phyloP scores from a whole-genome alignment of 2,329 filamentous ascomycete species.

The Ceratocystis destructans region DNA sequence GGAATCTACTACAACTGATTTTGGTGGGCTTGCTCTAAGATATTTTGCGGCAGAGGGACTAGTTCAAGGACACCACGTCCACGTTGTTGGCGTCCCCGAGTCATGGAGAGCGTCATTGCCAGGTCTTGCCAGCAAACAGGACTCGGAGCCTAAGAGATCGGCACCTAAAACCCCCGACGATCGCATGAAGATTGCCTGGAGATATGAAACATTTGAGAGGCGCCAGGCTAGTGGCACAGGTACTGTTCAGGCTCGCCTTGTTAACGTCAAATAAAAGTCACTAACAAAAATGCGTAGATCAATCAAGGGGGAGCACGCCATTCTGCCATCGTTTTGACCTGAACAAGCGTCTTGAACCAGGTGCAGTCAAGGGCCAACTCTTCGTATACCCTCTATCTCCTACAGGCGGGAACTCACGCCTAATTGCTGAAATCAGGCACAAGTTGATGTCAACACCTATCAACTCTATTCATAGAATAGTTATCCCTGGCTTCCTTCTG shows the following conservation, averaged over 20 bases:
- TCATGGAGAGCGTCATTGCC: conserved; percentile 75
- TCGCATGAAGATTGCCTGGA: conserved; percentile 98
- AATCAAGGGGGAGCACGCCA: conserved; percentile 23
- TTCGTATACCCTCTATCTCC: conserved; percentile 25
- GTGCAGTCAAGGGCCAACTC: conserved; percentile 37
- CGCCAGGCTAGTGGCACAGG: conserved; percentile 52
- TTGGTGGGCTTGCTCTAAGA: conserved; percentile 65
- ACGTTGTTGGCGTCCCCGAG: conserved; percentile 68
- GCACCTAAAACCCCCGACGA: conserved; percentile 23
- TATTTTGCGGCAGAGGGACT: conserved; percentile 92
- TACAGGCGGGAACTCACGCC: conserved; percentile 29
- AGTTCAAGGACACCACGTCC: conserved; percentile 77
- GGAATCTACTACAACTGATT: conserved; percentile 89
- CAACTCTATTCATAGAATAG: conserved; percentile 58
- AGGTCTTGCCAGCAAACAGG: conserved; percentile 37
- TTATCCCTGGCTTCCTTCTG: conserved; percentile 75
- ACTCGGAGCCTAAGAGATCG: background rate
- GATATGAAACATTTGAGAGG: conserved; percentile 72
- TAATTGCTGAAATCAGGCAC: conserved; percentile 45
- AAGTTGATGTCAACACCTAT: conserved; percentile 44
- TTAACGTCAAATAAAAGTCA: background rate
- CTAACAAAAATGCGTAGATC: conserved; percentile 1
- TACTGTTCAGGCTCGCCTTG: conserved; percentile 29
- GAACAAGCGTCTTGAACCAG: conserved; percentile 44
- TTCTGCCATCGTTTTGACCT: conserved; percentile 67